Conservation (phyloP, 805 yeast species). For the Saccharomycopsis selenospora region DNA sequence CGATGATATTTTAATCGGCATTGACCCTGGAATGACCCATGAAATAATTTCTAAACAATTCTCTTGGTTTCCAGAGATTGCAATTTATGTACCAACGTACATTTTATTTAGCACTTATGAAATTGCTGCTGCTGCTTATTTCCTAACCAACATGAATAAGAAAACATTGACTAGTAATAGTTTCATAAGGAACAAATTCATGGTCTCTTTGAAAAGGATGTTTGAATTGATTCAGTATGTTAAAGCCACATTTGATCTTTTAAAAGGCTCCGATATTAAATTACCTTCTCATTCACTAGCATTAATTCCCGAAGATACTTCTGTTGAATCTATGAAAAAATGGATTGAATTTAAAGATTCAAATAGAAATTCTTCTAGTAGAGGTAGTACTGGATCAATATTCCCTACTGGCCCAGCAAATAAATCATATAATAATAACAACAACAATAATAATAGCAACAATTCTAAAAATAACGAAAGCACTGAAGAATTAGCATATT, state of each 20-base stretch:
- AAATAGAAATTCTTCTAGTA: too few species aligned
- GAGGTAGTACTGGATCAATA: too few species aligned
- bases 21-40: constrained; percentile 1
- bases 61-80: constrained; percentile 10
- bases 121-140: constrained; percentile 15
- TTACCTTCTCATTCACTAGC: not conserved
- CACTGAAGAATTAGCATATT: too few species aligned
- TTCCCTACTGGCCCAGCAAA: too few species aligned
- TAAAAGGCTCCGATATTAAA: not conserved
- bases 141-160: not conserved
- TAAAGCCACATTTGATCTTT: not conserved
- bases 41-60: constrained; percentile 3
- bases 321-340: not conserved
- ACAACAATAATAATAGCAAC: too few species aligned
- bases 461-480: too few species aligned
- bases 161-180: not conserved
- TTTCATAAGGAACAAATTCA: not conserved
- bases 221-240: not conserved
- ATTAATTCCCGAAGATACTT: not conserved
- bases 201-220: not conserved
- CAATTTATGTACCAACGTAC: constrained; percentile 10
- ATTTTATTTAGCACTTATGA: constrained; percentile 15
- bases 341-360: too few species aligned
- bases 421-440: too few species aligned
- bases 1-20: constrained; percentile 4